A percentile compares a stretch with the other conserved stretches of the same genome.
Evolutionary conservation across 345 rosid genomes (phyloP).

Genomic region (Kandelia obovata): DNA sequence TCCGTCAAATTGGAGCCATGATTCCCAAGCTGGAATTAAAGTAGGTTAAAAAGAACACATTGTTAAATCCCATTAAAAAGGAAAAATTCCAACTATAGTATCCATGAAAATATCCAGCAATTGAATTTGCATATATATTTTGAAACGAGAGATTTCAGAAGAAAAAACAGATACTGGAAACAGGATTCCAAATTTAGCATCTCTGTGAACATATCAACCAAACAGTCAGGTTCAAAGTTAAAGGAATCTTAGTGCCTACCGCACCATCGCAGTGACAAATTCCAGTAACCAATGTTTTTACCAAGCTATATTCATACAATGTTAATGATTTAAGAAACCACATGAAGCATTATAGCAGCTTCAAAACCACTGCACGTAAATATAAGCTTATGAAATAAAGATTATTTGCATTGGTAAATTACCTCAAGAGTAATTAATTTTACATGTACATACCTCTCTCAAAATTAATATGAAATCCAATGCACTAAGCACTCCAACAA

Average conservation of each 20-base stretch:
- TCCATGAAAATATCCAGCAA: no score
- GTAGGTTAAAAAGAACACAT: neutral
- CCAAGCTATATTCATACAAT: neutral
- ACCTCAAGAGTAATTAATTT: constrained; percentile 3
- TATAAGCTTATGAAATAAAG: neutral
- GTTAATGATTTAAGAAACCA: neutral
- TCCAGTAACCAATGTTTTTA: no score
- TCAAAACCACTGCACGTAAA: constrained; percentile 2
- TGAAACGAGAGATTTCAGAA: neutral
- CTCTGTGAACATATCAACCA: neutral
- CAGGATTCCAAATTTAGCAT: neutral
- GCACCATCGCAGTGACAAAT: no score
- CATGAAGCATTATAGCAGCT: neutral
- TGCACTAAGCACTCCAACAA: constrained; percentile 35
- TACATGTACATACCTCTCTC: constrained; percentile 27
- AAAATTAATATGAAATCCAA: constrained; percentile 31
- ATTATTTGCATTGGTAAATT: neutral
- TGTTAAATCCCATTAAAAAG: no score
- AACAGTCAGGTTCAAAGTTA: neutral
- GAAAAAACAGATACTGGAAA: neutral
- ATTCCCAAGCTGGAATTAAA: constrained; percentile 27
- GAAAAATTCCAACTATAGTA: no score
- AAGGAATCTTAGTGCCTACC: no score
- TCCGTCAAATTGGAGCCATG: constrained; percentile 31
- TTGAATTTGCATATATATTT: neutral